Evolutionary conservation across 2,329 filamentous ascomycete genomes (phyloP), one percentile per base, ranked within the genome.

Genomic region (Paraconiothyrium brasiliense): DNA sequence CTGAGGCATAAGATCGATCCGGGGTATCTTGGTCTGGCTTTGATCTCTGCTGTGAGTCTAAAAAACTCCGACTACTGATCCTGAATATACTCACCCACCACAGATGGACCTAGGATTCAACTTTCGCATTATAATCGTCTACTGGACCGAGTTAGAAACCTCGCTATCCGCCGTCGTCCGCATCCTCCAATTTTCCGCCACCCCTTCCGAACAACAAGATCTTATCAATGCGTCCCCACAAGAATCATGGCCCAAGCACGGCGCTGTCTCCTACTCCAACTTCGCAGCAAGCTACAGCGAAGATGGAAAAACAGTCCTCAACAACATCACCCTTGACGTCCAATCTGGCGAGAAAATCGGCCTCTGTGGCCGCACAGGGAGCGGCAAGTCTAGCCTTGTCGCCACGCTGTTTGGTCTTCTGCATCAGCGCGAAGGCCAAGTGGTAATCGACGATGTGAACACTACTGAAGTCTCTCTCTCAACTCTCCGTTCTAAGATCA

Each of bases 151-250:
- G n/a, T 73, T 87, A 27, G 94, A 97, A 80, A 94, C 97, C 78
- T 97, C 97, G 80, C 97, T 97, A 93, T 97, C 97, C 79, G 93
- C 93, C 4, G 93, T 97, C 79, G 91, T 93, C 59, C 86, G 87
- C 54, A 86, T 97, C 65, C 92, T 95, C 81, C 94, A 97, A 76
- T 97, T 97, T 73, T 86, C 97, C 35, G 92, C 97, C 37, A 91
- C 93, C 27, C 94, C 91, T 76, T 93, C 97, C 81, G 94, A 94
- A 52, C 91, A 92, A 5, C 93, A 97, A 77, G 92, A 97, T 65
- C 90, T 97, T 69, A 89, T 91, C 73, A 89, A 90, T 77, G 89
- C 58, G 2, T 34, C 63, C 39, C 57, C 57, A 20, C 76, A 78
- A 22, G 61, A 71, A 1, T 62, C 67, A 9, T 82, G 80, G 81